Evolutionary conservation across 257 asterid species (phyloP).

Genomic region (Nicotiana noctiflora): DNA sequence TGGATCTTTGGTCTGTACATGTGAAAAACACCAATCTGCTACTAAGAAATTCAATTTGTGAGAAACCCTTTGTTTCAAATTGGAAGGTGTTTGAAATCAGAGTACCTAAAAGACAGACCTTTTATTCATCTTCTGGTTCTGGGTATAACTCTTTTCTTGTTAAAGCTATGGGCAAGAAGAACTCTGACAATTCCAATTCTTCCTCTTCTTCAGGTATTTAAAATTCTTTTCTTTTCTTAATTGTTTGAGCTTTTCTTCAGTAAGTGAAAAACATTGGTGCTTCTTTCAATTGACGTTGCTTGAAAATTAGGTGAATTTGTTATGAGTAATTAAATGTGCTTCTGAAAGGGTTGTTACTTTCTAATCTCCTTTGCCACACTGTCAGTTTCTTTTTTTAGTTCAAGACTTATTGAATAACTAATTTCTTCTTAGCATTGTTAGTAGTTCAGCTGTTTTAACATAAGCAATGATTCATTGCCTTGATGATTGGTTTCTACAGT

Average conservation of each 20-base stretch:
- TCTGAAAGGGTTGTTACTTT: constrained; percentile 6
- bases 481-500: not conserved
- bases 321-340: not conserved
- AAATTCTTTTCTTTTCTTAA: not conserved
- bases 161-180: constrained; percentile 59
- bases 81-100: constrained; percentile 32
- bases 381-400: not conserved
- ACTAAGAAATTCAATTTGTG: constrained; percentile 38
- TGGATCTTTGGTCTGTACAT: constrained; percentile 52
- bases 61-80: constrained; percentile 39
- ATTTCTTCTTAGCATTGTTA: not conserved
- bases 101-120: constrained; percentile 25
- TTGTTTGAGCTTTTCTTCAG: not conserved
- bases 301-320: not conserved
- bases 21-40: constrained; percentile 31
- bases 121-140: constrained; percentile 9
- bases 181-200: constrained; percentile 43
- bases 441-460: not conserved
- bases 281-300: not conserved
- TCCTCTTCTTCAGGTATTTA: constrained; percentile 45
- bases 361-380: not conserved
- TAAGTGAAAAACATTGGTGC: not conserved
- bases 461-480: not conserved
- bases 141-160: constrained; percentile 43
- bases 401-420: not conserved